These are phyloP conservation scores for Populus trichocarpa DNA, from an alignment of 441 rosid genomes.

Conservation along the genomic window DNA sequence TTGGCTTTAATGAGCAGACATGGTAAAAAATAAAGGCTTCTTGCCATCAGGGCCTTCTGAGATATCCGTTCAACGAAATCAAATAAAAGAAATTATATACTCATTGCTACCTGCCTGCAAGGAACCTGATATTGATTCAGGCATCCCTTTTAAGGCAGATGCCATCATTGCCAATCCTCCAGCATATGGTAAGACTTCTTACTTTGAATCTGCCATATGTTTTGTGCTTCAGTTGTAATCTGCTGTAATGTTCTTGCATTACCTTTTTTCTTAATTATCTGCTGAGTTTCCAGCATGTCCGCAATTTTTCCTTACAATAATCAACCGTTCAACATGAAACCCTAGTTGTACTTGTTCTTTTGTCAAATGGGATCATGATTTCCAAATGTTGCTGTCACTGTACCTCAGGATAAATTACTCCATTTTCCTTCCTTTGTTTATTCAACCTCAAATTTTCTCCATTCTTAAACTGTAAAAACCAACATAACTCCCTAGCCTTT, in stretches of 20 bases:
- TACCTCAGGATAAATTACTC: not conserved
- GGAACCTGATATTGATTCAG: conserved; percentile 88
- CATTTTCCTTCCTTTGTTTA: not conserved
- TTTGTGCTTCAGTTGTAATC: not conserved
- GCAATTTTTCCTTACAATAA: not conserved
- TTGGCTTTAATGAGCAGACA: conserved; percentile 55
- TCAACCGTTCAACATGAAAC: not conserved
- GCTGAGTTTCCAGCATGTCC: not conserved
- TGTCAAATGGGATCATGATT: not conserved
- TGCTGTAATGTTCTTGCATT: not conserved
- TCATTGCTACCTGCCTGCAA: conserved; percentile 93
- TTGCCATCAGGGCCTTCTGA: conserved; percentile 98
- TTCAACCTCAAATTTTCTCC: not conserved
- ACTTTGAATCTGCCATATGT: not conserved
- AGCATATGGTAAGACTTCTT: conserved; percentile 70
- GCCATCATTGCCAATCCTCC: conserved; percentile 99
- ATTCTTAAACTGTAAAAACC: not conserved
- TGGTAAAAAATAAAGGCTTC: conserved; percentile 99
- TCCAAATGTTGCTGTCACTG: not conserved
- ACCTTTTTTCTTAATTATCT: not conserved
- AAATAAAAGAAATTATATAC: conserved; percentile 76
- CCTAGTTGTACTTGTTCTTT: not conserved
- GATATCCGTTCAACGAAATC: conserved; percentile 84
- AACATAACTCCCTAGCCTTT: not conserved
- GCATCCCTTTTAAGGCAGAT: conserved; percentile 81